Evolutionary conservation across 1,284 basidiomycete species (phyloP), one percentile per base, ranked within the genome.

Genomic region (Coniferiporia sulphurascens): DNA sequence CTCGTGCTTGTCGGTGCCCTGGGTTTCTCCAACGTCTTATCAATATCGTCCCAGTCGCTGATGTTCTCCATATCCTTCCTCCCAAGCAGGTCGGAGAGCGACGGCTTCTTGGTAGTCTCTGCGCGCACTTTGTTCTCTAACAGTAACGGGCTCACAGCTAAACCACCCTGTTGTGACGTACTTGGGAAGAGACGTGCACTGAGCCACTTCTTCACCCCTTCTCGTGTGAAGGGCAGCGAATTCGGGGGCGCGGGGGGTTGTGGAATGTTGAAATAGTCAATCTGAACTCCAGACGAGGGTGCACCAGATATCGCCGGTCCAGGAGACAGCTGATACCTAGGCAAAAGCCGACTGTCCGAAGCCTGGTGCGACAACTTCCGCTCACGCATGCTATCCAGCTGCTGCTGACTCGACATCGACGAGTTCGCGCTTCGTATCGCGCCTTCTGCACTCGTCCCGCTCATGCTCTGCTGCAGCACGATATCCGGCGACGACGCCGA

Each of bases 151-250:
- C 17, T 57, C 21, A 19, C 27, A 17, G 48, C n/a, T 17, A 35
- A 34, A 3, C 48, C 46, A 10, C 61, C 56, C 38, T 60, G 59
- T 32, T 56, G 59, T 21, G 58, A 59, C 5, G 52, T 52, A 38
- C 58, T 64, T 22, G 62, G 55, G 43, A 66, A 64, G 41, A 66
- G 63, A 32, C 65, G 82, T 61, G 79, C 82, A 61, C 75, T 85
- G 50, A 89, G 71, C 89, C 89, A 91, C 67, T 86, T 86, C 70
- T 83, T 86, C 34, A 91, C 87, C 22, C 83, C 88, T 55, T 87
- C 84, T 13, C 87, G 76, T 15, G 82, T 88, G 69, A 80, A 87
- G 0, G 89, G 89, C 56, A 91, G 74, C 65, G 73, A 68, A 59
- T 72, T 74, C 55, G 70, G 76, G 44, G 73, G 72, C 54, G 72